Conservation (phyloP, 768 basidiomycete species). For the Psilocybe tampanensis region DNA sequence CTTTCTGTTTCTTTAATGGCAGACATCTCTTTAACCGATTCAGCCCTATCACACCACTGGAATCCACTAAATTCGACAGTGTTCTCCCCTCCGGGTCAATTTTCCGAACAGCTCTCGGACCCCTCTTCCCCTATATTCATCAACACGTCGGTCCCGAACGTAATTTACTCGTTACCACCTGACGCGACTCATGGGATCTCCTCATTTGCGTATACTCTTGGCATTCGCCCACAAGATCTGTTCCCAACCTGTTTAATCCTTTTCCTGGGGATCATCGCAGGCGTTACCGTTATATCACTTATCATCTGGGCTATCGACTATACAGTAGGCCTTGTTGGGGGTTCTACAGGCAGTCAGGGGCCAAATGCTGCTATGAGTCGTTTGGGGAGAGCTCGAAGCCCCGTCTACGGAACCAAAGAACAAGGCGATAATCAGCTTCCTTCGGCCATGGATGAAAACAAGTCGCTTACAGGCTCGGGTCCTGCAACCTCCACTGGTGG, state of each 20-base stretch:
- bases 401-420: constrained; percentile 52
- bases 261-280: constrained; percentile 79
- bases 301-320: constrained; percentile 76
- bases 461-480: constrained; percentile 42
- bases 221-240: constrained; percentile 79
- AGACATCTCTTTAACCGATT: constrained; percentile 77
- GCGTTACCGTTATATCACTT: constrained; percentile 67
- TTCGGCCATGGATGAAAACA: constrained; percentile 46
- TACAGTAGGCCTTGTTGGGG: constrained; percentile 39
- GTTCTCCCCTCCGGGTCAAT: constrained; percentile 70
- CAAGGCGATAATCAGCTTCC: constrained; percentile 11
- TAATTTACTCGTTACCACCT: constrained; percentile 69
- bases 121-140: constrained; percentile 77
- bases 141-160: constrained; percentile 65
- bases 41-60: constrained; percentile 57
- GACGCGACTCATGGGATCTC: constrained; percentile 70
- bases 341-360: constrained; percentile 18
- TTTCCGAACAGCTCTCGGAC: constrained; percentile 74
- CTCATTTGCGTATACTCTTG: constrained; percentile 84
- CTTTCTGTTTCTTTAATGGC: neutral
- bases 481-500: constrained; percentile 34
- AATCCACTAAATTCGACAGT: constrained; percentile 59
- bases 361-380: constrained; percentile 19
- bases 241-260: constrained; percentile 82
- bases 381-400: constrained; percentile 37